Evolutionary conservation across 1,284 basidiomycete genomes (phyloP), one percentile per base, ranked within the genome.

Genomic region (Ceratobasidium sp.): DNA sequence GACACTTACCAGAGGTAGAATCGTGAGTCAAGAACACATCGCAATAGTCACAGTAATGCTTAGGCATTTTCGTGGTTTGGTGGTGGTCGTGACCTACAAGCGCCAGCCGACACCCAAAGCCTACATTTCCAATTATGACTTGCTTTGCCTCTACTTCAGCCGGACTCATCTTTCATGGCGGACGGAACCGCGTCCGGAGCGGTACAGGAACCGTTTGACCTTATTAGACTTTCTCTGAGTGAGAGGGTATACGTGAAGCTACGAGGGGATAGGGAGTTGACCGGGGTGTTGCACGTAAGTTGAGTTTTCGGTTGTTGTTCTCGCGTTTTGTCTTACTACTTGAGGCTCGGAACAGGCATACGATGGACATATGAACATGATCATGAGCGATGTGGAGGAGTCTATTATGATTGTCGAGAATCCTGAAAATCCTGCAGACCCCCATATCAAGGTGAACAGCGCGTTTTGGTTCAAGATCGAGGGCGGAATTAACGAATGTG

Each of bases 341-440:
- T 25, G 25, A 21, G 60, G 25, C 70, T 73, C 25, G 2, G 28
- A 21, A 25, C 77, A 98, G 96, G 96, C 97, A 21, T 99, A 99
- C 80, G 97, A 99, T 82, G 96, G 96, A 28, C 97, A 99, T 82
- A 98, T 99, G 96, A 99, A 99, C 81, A 85, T 99, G 78, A 98
- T 99, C 75, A 85, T 99, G 75, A 96, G 92, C 75, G 93, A 98
- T 79, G 97, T 98, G 9, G 96, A 98, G 79, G 97, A 99, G 82
- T 94, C 92, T 3, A 94, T 97, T 77, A 92, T 95, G 87, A 85
- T 95, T 74, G 93, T 97, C 18, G 94, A 97, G 76, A 83, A 73
- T 48, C 53, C 73, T 9, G 75, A 80, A 12, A 90, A 92, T 53
- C 69, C 49, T 12, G 66, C 33, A 8, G 54, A 62, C 40, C 58